Evolutionary conservation across 129 eudicot genomes (phyloP), one percentile per base, ranked within the genome.

Genomic region (Ambrosia artemisiifolia): DNA sequence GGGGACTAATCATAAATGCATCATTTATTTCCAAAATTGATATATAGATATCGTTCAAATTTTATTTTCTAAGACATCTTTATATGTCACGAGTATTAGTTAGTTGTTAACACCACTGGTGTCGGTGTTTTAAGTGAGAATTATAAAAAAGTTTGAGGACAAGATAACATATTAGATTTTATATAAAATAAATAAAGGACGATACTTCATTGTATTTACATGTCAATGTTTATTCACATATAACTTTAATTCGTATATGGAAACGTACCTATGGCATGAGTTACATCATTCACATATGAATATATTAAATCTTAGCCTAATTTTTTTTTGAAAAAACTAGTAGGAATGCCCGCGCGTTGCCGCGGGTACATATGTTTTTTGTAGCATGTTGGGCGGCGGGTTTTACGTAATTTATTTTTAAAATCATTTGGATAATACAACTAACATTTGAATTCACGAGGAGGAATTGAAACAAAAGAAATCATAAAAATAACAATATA

Each of bases 1-100:
- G n/a, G n/a, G n/a, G n/a, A n/a, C n/a, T n/a, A n/a, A n/a, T n/a
- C n/a, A n/a, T n/a, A n/a, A n/a, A n/a, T n/a, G n/a, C n/a, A n/a
- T 56, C 44, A 9, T 71, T 57, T 56, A 28, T 71, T 48, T 28
- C 56, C 32, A 56, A 57, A 71, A 57, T 40, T 55, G 65, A 70
- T 40, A 14, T 20, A 38, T 7, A 24, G 28, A 42, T 44, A 42
- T 71, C 56, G 67, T 57, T 56, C 57, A 42, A 24, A 57, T 24
- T 71, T 71, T 71, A 28, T 57, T 40, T 28, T 57, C 33, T 57
- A 20, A 57, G 46, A 57, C 43, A 71, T 71, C 30, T 6, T 56
- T 18, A 57, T 57, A 42, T 40, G n/a, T 56, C 2, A 57, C n/a
- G 28, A 13, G 54, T 57, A 16, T 51, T n/a, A n/a, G 16, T 7